phyloP scores from a whole-genome alignment of 768 basidiomycete species.

The Kwoniella europaea region DNA sequence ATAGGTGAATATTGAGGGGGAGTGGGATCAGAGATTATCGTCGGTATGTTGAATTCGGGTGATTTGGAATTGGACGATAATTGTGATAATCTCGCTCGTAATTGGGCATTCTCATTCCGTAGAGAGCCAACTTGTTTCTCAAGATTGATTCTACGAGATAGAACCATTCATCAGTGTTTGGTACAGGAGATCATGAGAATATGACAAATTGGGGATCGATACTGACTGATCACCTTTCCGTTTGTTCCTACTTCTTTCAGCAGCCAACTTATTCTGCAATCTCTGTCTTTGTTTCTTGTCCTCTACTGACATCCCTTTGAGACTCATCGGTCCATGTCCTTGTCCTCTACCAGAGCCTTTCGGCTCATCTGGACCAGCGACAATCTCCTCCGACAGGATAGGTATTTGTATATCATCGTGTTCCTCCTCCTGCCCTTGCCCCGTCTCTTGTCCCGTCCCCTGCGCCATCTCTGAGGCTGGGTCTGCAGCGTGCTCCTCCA shows the following conservation, averaged over 20 bases:
- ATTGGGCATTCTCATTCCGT: conserved; percentile 51
- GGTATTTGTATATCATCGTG: neutral
- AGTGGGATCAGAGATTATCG: neutral
- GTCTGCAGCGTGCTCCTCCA: neutral
- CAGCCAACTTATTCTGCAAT: conserved; percentile 53
- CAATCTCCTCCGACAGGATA: no score
- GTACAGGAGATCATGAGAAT: neutral
- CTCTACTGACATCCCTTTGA: conserved; percentile 24
- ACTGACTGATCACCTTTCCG: conserved; percentile 51
- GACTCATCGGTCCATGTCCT: neutral
- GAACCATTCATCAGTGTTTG: neutral
- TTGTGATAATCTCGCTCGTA: conserved; percentile 39
- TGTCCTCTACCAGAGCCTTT: neutral
- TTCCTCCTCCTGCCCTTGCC: neutral
- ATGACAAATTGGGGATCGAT: neutral
- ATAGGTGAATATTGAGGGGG: neutral
- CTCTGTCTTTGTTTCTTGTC: conserved; percentile 48
- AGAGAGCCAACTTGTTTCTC: conserved; percentile 43
- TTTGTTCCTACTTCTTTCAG: conserved; percentile 51
- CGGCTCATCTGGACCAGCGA: neutral
- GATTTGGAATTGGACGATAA: conserved; percentile 24
- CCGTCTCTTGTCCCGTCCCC: neutral
- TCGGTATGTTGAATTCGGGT: neutral
- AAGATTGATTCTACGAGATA: conserved; percentile 20
- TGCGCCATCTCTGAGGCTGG: neutral